Evolutionary conservation across 2,329 filamentous ascomycete species (phyloP).

Genomic region (Fusarium sp.): DNA sequence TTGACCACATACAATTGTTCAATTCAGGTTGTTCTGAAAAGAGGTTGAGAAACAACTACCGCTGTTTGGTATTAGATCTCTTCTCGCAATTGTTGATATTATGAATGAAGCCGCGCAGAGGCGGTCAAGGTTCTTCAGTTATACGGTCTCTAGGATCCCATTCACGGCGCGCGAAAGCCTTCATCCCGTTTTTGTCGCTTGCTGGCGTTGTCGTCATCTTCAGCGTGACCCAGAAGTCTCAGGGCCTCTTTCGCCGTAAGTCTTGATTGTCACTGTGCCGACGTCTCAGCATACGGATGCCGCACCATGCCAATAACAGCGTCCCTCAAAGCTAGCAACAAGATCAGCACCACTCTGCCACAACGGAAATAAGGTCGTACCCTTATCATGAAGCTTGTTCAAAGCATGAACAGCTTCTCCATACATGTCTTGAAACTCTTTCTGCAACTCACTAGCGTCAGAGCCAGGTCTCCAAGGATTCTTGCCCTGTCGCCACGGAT

Average conservation of each 20-base stretch:
- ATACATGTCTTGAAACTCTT: background rate
- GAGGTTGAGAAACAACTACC: too few relatives aligned
- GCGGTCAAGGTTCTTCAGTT: too few relatives aligned
- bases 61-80: too few relatives aligned
- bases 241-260: background rate
- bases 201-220: fast-evolving
- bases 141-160: background rate
- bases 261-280: fast-evolving
- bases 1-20: too few relatives aligned
- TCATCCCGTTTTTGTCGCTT: background rate
- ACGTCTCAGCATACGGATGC: background rate
- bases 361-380: fast-evolving
- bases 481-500: background rate
- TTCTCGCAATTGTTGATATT: too few relatives aligned
- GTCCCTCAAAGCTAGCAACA: fast-evolving
- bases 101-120: too few relatives aligned
- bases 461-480: background rate
- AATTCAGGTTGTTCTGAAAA: too few relatives aligned
- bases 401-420: background rate
- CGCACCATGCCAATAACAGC: background rate
- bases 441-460: background rate
- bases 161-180: background rate
- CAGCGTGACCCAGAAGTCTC: fast-evolving
- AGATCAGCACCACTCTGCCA: background rate
- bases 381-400: fast-evolving